Percentiles rank a stretch among this genome's conserved stretches.
Evolutionary conservation across 2,329 filamentous ascomycete species (phyloP).

Genomic region (Neodidymelliopsis sp.): DNA sequence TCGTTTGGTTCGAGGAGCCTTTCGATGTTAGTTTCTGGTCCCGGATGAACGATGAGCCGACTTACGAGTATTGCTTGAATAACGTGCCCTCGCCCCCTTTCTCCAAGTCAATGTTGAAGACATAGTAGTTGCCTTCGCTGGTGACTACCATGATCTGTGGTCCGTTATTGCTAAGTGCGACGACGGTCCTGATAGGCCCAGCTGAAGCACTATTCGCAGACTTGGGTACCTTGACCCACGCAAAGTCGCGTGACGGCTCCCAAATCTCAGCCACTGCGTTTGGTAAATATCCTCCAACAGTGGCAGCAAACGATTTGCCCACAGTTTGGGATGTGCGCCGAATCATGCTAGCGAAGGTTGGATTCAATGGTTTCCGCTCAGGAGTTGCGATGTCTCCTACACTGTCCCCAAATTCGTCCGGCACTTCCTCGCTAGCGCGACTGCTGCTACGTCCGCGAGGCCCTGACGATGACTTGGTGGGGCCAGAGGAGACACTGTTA

Average conservation of each 20-base stretch:
- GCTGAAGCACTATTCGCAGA: constrained; percentile 47
- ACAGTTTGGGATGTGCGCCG: constrained; percentile 95
- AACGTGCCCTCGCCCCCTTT: constrained; percentile 91
- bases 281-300: constrained; percentile 89
- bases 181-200: constrained; percentile 81
- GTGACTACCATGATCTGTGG: constrained; percentile 99
- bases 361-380: constrained; percentile 60
- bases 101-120: constrained; percentile 95
- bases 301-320: constrained; percentile 84
- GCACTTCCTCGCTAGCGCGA: constrained; percentile 48
- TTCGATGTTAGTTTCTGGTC: constrained; percentile 23
- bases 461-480: constrained; percentile 30
- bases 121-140: constrained; percentile 91
- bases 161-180: constrained; percentile 93
- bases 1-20: constrained; percentile 48
- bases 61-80: constrained; percentile 92
- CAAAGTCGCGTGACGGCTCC: constrained; percentile 94
- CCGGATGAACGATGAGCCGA: constrained; percentile 24
- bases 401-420: constrained; percentile 53
- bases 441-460: constrained; percentile 53
- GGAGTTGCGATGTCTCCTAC: constrained; percentile 36
- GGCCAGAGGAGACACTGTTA: constrained; percentile 42
- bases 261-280: constrained; percentile 96
- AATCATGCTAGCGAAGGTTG: constrained; percentile 87
- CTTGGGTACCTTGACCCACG: constrained; percentile 91